Conservation (phyloP, 306 rosid genomes). For the Glycyrrhiza uralensis region DNA sequence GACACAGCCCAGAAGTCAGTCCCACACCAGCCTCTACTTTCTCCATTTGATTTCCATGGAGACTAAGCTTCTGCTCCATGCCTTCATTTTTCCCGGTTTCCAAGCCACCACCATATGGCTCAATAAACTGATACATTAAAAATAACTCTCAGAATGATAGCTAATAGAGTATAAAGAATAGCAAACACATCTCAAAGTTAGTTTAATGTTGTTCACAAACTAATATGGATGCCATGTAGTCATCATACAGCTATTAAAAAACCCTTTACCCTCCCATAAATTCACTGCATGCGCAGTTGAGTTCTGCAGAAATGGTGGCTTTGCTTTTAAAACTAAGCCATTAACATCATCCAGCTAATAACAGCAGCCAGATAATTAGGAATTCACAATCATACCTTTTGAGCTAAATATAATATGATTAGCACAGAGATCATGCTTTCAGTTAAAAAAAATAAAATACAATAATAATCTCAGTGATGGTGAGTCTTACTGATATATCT, state of each 20-base stretch:
- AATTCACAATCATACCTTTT: background rate
- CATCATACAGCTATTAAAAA: no score
- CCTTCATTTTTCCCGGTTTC: constrained; percentile 44
- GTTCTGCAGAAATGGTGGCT: no score
- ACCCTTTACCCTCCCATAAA: no score
- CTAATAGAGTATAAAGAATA: background rate
- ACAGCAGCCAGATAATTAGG: background rate
- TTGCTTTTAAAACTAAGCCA: no score
- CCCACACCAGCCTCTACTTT: constrained; percentile 44
- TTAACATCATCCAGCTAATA: no score
- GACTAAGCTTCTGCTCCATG: constrained; percentile 43
- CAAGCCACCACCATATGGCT: constrained; percentile 69
- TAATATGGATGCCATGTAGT: background rate
- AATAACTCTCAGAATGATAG: constrained; percentile 19
- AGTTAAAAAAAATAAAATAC: background rate
- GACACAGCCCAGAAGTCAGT: constrained; percentile 55
- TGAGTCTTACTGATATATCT: constrained; percentile 66
- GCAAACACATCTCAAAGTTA: background rate
- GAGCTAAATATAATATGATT: background rate
- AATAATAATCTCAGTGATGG: background rate
- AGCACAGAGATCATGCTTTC: constrained; percentile 1
- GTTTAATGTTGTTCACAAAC: background rate
- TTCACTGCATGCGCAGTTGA: no score
- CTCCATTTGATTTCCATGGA: constrained; percentile 45
- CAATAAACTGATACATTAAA: constrained; percentile 58